Conservation (phyloP, 2,329 filamentous ascomycete species). For the Penicillium sp. region DNA sequence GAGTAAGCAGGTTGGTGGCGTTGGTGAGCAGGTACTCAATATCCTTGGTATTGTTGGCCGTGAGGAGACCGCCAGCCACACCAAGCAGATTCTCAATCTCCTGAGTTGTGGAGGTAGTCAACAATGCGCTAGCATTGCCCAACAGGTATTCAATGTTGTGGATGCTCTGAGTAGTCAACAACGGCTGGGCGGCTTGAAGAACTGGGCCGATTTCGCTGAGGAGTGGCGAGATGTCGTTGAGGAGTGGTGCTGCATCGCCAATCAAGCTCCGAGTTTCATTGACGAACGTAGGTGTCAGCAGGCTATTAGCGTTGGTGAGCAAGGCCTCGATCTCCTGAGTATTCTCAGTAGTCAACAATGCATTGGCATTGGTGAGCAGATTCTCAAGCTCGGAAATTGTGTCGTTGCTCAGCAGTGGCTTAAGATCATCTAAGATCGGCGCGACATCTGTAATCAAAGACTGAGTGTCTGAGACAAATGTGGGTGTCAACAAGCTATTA, state of each 20-base stretch:
- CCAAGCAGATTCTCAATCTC: constrained; percentile 21
- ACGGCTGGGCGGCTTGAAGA: constrained; percentile 6
- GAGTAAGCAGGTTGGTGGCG: constrained; percentile 23
- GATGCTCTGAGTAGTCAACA: constrained; percentile 22
- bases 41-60: constrained; percentile 6
- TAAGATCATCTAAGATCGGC: neutral
- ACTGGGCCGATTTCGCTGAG: constrained; percentile 3
- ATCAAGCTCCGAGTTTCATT: constrained; percentile 21
- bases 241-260: constrained; percentile 2
- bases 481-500: constrained; percentile 23
- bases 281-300: constrained; percentile 26
- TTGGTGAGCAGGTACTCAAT: constrained; percentile 12
- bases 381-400: constrained; percentile 28
- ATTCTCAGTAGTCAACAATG: constrained; percentile 21
- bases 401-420: constrained; percentile 11
- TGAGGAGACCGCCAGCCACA: constrained; percentile 21
- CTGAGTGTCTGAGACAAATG: constrained; percentile 24
- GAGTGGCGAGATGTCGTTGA: constrained; percentile 13
- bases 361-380: constrained; percentile 27
- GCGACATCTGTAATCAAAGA: constrained; percentile 13
- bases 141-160: constrained; percentile 18
- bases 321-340: constrained; percentile 25
- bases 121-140: constrained; percentile 22
- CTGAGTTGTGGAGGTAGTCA: constrained; percentile 20
- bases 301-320: constrained; percentile 22